These are phyloP conservation scores for Trichoderma lentiforme DNA, from an alignment of 2,329 filamentous ascomycete genomes.

Conservation along the genomic window DNA sequence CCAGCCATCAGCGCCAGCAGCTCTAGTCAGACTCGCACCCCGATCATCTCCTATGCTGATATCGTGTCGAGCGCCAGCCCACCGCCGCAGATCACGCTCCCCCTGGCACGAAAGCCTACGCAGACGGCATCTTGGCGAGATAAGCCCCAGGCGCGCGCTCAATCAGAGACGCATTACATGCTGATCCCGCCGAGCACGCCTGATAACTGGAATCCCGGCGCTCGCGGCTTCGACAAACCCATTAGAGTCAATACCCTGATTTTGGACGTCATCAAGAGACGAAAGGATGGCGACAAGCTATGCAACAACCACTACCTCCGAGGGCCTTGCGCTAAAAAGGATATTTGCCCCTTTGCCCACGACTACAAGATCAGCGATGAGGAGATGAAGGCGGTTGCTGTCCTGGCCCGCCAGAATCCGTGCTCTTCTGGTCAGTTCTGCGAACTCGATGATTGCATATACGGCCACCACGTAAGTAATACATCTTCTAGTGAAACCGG, in stretches of 20 bases:
- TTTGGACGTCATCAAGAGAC: conserved; percentile 55
- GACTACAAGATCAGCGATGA: conserved; percentile 51
- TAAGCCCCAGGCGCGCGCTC: conserved; percentile 29
- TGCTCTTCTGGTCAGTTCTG: conserved; percentile 58
- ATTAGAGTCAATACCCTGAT: conserved; percentile 45
- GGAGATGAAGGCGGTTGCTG: conserved; percentile 54
- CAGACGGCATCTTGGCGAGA: not conserved
- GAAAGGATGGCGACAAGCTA: conserved; percentile 53
- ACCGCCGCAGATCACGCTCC: conserved; percentile 41
- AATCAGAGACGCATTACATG: conserved; percentile 36
- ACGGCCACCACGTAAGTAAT: conserved; percentile 56
- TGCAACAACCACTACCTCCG: conserved; percentile 62
- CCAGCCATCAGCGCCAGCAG: conserved; percentile 18
- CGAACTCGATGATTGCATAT: conserved; percentile 56
- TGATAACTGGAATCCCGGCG: conserved; percentile 49
- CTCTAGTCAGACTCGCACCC: conserved; percentile 18
- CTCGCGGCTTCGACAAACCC: conserved; percentile 52
- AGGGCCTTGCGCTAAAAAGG: conserved; percentile 53
- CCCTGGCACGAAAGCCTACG: conserved; percentile 33
- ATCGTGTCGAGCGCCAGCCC: conserved; percentile 41
- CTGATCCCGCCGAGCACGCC: conserved; percentile 31
- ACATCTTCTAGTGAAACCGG: not conserved
- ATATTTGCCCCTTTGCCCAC: conserved; percentile 57
- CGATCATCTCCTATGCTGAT: conserved; percentile 39
- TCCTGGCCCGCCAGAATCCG: conserved; percentile 55